Conservation (phyloP, 169 alveolate species). For the Ichthyophthirius multifiliis region DNA sequence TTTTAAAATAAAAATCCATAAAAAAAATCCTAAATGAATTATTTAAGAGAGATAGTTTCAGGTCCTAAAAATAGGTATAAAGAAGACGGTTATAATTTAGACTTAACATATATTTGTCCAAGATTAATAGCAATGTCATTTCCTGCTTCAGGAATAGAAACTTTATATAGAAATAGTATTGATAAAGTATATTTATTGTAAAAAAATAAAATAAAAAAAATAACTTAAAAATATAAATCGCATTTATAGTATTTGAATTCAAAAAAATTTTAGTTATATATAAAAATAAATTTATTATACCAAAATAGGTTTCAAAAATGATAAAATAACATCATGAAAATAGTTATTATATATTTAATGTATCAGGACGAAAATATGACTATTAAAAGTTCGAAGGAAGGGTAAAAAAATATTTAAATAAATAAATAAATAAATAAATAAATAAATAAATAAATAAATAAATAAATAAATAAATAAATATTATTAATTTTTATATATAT, state of each 20-base stretch:
- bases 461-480: too few species aligned
- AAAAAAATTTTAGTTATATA: too few species aligned
- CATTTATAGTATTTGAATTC: not conserved
- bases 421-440: not conserved
- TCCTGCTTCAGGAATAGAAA: conserved; percentile 75
- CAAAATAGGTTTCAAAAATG: conserved; percentile 64
- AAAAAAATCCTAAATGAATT: conserved; percentile 64
- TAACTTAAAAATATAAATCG: not conserved
- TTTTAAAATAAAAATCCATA: too few species aligned
- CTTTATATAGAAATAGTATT: conserved; percentile 60
- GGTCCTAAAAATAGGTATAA: conserved; percentile 74
- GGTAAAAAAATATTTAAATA: conserved; percentile 12
- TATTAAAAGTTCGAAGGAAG: conserved; percentile 56
- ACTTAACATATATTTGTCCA: conserved; percentile 81
- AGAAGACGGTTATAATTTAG: conserved; percentile 78
- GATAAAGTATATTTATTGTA: conserved; percentile 46
- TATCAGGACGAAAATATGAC: conserved; percentile 68
- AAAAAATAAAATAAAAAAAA: not conserved
- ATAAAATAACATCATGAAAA: conserved; percentile 68
- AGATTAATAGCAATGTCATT: conserved; percentile 83
- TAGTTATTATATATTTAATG: conserved; percentile 63
- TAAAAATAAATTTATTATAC: not conserved
- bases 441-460: too few species aligned
- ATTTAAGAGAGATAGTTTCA: conserved; percentile 65
- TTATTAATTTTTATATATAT: too few species aligned